These are phyloP conservation scores for Beverwykella pulmonaria DNA, from an alignment of 495 filamentous ascomycete species.

Conservation along the genomic window DNA sequence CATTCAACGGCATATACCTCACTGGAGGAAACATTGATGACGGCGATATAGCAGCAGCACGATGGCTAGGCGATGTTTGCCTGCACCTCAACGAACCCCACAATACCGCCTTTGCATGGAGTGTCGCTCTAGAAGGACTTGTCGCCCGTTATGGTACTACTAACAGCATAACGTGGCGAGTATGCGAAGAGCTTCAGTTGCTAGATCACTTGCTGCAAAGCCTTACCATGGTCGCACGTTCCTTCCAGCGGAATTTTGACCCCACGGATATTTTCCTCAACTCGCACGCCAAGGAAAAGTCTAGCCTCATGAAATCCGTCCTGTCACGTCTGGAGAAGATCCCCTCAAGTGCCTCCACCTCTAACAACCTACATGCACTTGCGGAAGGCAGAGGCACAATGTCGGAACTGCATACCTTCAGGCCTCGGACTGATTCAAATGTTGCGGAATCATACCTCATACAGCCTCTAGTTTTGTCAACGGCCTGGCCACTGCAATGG, in stretches of 20 bases:
- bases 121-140: constrained; percentile 26
- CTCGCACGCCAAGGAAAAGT: constrained; percentile 14
- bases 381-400: neutral
- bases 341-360: neutral
- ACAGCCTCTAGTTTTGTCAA: constrained; percentile 2
- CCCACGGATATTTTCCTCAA: constrained; percentile 12
- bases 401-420: neutral
- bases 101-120: constrained; percentile 32
- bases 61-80: constrained; percentile 38
- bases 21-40: constrained; percentile 24
- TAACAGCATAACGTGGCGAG: constrained; percentile 4
- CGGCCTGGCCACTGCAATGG: constrained; percentile 19
- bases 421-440: constrained; percentile 2
- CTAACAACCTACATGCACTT: neutral
- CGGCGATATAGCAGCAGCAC: constrained; percentile 33
- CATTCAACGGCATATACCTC: constrained; percentile 20
- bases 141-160: constrained; percentile 3
- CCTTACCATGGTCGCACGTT: constrained; percentile 1
- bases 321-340: constrained; percentile 11
- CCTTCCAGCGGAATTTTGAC: constrained; percentile 13
- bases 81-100: constrained; percentile 28
- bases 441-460: constrained; percentile 3
- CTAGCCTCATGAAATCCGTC: neutral
- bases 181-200: constrained; percentile 6
- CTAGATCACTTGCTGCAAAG: constrained; percentile 9